phyloP scores from a whole-genome alignment of 805 yeast species.

The Suhomyces sp. region DNA sequence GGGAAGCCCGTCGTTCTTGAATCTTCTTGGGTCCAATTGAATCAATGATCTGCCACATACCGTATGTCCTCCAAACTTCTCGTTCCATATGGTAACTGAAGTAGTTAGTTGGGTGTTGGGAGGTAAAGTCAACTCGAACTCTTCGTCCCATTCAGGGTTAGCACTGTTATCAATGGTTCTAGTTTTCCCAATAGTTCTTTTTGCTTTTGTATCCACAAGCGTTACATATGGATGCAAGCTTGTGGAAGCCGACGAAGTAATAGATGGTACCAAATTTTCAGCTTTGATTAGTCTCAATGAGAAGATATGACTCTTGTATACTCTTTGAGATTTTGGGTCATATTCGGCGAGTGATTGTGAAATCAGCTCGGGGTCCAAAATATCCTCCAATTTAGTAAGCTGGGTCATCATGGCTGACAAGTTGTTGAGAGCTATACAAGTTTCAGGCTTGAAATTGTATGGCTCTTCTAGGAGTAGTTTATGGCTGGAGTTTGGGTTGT shows the following conservation, averaged over 20 bases:
- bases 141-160: constrained; percentile 86
- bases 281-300: constrained; percentile 63
- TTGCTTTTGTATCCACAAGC: constrained; percentile 52
- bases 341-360: constrained; percentile 38
- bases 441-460: constrained; percentile 53
- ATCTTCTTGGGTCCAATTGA: constrained; percentile 59
- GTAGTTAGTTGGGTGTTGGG: constrained; percentile 45
- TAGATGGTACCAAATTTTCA: constrained; percentile 49
- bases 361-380: constrained; percentile 56
- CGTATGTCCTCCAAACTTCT: constrained; percentile 51
- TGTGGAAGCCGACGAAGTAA: constrained; percentile 27
- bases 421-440: constrained; percentile 78
- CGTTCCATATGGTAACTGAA: constrained; percentile 71
- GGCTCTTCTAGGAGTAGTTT: constrained; percentile 45
- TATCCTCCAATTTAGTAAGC: constrained; percentile 50
- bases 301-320: constrained; percentile 51
- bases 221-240: constrained; percentile 58
- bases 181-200: constrained; percentile 65
- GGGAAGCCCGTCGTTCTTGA: constrained; percentile 66
- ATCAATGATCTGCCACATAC: constrained; percentile 64
- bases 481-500: constrained; percentile 17
- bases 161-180: constrained; percentile 56
- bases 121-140: constrained; percentile 55
- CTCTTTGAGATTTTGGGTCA: constrained; percentile 30
- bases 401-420: constrained; percentile 50